These are phyloP conservation scores for Chara braunii DNA, from an alignment of 139 green algal genomes.

Conservation along the genomic window DNA sequence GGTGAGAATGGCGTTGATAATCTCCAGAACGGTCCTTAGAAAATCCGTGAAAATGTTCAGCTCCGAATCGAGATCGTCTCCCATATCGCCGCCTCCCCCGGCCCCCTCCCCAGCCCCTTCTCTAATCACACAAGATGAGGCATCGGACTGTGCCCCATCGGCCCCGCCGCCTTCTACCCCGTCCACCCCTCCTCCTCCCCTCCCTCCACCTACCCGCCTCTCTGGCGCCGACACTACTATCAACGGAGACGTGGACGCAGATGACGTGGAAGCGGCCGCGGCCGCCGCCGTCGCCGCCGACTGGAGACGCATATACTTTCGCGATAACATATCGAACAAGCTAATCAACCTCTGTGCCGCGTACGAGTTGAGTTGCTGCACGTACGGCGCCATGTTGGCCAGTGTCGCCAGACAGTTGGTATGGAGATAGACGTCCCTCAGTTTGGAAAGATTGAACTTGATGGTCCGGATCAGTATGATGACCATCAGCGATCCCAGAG, in stretches of 20 bases:
- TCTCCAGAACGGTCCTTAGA: conserved; percentile 74
- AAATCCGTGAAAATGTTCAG: conserved; percentile 73
- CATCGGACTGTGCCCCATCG: too few relatives aligned
- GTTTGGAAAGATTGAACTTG: conserved; percentile 57
- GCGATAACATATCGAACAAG: conserved; percentile 52
- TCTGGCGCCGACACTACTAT: too few relatives aligned
- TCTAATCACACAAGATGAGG: too few relatives aligned
- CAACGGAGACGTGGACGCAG: too few relatives aligned
- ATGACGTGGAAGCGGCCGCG: too few relatives aligned
- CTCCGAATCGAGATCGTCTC: conserved; percentile 17
- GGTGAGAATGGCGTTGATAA: conserved; percentile 71
- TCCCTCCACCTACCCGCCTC: too few relatives aligned
- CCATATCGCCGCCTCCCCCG: background rate
- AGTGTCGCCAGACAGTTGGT: conserved; percentile 82
- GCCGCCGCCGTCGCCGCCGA: too few relatives aligned
- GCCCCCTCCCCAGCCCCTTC: background rate
- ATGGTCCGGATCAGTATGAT: conserved; percentile 66
- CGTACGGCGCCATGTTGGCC: conserved; percentile 72
- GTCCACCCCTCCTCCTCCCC: too few relatives aligned
- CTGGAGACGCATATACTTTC: too few relatives aligned
- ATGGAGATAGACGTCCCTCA: conserved; percentile 71
- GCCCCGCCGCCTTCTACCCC: too few relatives aligned
- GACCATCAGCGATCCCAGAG: conserved; percentile 65
- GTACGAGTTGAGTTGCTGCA: conserved; percentile 55
- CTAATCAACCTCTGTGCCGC: conserved; percentile 67